Evolutionary conservation across 225 moss, liverwort and hornwort genomes (phyloP).

Genomic region (Pseudisothecium myosuroides): DNA sequence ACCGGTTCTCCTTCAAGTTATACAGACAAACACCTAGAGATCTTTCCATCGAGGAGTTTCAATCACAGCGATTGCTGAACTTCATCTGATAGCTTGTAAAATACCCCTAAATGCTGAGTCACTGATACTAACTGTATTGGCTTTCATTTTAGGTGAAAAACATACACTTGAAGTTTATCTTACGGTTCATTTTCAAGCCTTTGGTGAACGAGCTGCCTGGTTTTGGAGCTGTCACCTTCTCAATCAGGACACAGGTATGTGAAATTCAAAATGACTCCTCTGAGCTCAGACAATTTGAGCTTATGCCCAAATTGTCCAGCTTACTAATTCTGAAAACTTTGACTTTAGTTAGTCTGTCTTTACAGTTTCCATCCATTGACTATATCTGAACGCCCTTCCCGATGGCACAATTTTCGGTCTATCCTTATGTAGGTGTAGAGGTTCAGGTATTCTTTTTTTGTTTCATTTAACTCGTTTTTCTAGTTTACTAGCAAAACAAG

Average conservation of each 20-base stretch:
- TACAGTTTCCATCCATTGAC: background rate
- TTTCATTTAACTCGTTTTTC: background rate
- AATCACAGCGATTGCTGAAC: background rate
- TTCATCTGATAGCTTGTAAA: background rate
- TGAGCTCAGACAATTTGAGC: too few species aligned
- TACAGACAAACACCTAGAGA: background rate
- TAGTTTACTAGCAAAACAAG: background rate
- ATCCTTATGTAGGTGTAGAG: background rate
- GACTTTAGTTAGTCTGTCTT: background rate
- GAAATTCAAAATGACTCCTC: background rate
- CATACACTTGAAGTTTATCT: conserved; percentile 17
- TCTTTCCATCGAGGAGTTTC: background rate
- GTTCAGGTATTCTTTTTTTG: background rate
- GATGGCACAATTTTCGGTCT: too few species aligned
- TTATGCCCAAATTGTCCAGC: background rate
- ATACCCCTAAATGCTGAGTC: background rate
- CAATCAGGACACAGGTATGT: conserved; percentile 70
- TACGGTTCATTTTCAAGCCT: conserved; percentile 85
- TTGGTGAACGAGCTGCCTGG: conserved; percentile 86
- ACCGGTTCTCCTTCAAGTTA: background rate
- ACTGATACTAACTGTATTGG: background rate
- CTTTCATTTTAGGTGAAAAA: conserved; percentile 32
- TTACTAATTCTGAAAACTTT: background rate
- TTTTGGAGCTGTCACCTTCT: conserved; percentile 79
- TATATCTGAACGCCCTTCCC: background rate